Base-by-base conservation (phyloP, 75 land plant genomes). In the Pinus albicaulis region DNA sequence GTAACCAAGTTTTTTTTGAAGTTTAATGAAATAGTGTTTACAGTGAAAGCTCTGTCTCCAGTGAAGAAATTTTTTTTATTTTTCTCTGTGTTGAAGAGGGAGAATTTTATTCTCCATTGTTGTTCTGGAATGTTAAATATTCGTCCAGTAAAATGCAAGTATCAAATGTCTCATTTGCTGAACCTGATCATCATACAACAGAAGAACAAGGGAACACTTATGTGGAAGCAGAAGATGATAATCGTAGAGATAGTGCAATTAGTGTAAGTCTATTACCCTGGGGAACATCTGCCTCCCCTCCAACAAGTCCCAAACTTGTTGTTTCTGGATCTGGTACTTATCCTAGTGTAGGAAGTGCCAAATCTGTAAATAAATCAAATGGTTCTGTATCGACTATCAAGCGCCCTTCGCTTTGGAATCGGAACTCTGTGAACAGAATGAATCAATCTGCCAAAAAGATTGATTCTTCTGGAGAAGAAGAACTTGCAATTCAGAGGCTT, bases 381-480 rank as follows among this genome's bases (percentile, higher is more conserved):
- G 82, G 77, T 19, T 83, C 87, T 57, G 79, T 59, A 53, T 56
- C 84, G 12, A 86, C 72, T 77, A 78, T 68, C 48, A 96, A 90
- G 75, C 85, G 88, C 11, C 74, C 89, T 73, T 82, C 89, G 22
- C 82, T 93, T 64, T 96, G 97, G 99, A 91, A 88, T 38, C 83
- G 93, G 57, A 86, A 73, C 68, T 71, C 65, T 76, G 96, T 93
- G 61, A 83, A 89, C 62, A n/a, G n/a, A n/a, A n/a, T n/a, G n/a
- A n/a, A n/a, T n/a, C n/a, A n/a, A n/a, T n/a, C n/a, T n/a, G n/a
- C n/a, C n/a, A n/a, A n/a, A n/a, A n/a, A n/a, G n/a, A n/a, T n/a
- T n/a, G n/a, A n/a, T n/a, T n/a, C n/a, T n/a, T n/a, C n/a, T n/a
- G n/a, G n/a, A n/a, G n/a, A n/a, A n/a, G n/a, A n/a, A n/a, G n/a